Conservation (phyloP, 768 basidiomycete genomes). For the Rhodotorula taiwanensis region DNA sequence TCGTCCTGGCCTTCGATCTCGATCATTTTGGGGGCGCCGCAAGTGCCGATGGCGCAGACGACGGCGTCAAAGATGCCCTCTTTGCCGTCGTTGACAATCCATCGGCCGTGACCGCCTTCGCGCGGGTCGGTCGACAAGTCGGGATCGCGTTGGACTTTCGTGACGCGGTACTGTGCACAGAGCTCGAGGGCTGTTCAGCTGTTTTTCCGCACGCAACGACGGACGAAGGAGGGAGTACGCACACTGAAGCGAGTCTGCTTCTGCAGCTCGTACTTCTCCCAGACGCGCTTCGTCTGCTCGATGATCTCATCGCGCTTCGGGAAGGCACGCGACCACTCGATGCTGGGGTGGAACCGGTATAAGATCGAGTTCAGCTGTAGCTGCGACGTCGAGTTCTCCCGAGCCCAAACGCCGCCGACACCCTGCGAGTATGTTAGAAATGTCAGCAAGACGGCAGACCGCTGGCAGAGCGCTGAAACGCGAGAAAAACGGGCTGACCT, state of each 20-base stretch:
- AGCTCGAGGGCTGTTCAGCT: background rate
- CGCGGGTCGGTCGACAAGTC: conserved; percentile 25
- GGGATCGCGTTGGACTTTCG: conserved; percentile 42
- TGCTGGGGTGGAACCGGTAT: conserved; percentile 53
- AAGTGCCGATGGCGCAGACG: conserved; percentile 43
- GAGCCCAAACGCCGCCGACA: conserved; percentile 53
- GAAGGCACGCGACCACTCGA: conserved; percentile 50
- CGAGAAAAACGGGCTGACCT: background rate
- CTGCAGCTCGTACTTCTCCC: conserved; percentile 54
- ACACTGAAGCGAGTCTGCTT: conserved; percentile 50
- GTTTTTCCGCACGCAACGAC: background rate
- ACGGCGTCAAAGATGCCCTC: conserved; percentile 54
- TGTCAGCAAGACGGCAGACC: too few species aligned
- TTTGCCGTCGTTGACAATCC: conserved; percentile 52
- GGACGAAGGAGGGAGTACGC: background rate
- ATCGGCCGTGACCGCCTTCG: conserved; percentile 44
- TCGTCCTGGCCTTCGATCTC: conserved; percentile 47
- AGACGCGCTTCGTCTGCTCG: conserved; percentile 49
- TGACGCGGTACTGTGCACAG: conserved; percentile 40
- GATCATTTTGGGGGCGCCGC: conserved; percentile 51
- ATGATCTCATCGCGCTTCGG: conserved; percentile 54
- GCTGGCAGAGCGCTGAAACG: background rate
- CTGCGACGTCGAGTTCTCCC: conserved; percentile 52
- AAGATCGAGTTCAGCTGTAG: conserved; percentile 48
- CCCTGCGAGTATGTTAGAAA: background rate